Evolutionary conservation across 164 flowering plant species (phyloP), one percentile per base, ranked within the genome.

Genomic region (Kalanchoe fedtschenkoi): DNA sequence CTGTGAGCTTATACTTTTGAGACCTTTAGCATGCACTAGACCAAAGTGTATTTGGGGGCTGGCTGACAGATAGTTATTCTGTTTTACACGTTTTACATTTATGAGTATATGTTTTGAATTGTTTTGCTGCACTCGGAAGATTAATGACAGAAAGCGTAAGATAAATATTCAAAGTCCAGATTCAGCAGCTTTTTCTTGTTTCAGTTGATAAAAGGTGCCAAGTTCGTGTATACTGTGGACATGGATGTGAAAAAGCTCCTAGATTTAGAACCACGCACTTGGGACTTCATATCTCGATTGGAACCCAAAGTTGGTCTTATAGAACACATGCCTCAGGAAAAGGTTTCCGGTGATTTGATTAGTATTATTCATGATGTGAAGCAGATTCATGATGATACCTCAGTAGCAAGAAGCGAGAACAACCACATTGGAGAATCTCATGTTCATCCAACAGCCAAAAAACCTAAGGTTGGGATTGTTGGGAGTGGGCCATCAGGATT

Each of bases 401-500:
- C 53, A 13, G 22, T 59, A 22, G 63, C 46, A 26, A 81, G 65
- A 65, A 60, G 57, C 60, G 74, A 59, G 9, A 32, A 46, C 51
- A 65, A 42, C 72, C 26, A 17, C 19, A 10, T 53, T 10, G 62
- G 61, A 24, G 60, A 32, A 35, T 55, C 66, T 26, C 2, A 29
- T 60, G 73, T 65, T 41, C 16, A 42, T 17, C 30, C 62, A 2
- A 26, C 44, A 19, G 21, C 33, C 34, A 70, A 59, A 65, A 86
- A 66, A 62, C 96, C 97, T 8, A 87, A 76, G 77, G 73, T 95
- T 70, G 96, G 83, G 8, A 88, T 91, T 54, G 96, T 95, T 60
- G 99, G 99, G 8, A 80, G 96, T 69, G 99, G 97, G 21, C 97
- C 97, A 38, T 76, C 99, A 3, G 96, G 97, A 19, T 78, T 95